Conservation (phyloP, 2,329 filamentous ascomycete species). For the Fusarium pseudonygamai region DNA sequence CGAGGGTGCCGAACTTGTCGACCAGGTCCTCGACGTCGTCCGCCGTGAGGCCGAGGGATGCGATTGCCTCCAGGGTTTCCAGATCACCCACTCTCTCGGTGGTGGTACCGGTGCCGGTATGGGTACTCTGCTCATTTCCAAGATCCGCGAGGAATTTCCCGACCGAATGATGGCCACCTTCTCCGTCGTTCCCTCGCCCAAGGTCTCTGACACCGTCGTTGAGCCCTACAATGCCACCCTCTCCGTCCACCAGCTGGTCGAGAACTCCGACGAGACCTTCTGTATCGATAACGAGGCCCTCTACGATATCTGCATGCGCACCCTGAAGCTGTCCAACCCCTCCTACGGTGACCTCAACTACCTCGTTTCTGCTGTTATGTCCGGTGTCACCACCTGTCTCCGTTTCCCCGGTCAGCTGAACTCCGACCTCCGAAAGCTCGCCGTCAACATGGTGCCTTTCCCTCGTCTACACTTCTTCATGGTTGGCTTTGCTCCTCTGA, state of each 20-base stretch:
- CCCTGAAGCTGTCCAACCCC: slow-evolving; percentile 97
- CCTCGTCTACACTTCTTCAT: slow-evolving; percentile 99
- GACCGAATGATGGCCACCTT: slow-evolving; percentile 99
- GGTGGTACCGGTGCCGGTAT: slow-evolving; percentile 99
- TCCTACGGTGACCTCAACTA: slow-evolving; percentile 99
- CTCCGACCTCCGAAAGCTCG: slow-evolving; percentile 99
- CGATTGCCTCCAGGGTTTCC: slow-evolving; percentile 99
- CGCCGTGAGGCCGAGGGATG: slow-evolving; percentile 98
- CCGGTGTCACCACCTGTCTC: slow-evolving; percentile 96
- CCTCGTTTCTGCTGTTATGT: slow-evolving; percentile 99
- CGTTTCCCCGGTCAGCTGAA: slow-evolving; percentile 99
- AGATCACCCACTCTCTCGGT: slow-evolving; percentile 99
- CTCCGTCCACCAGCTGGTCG: slow-evolving; percentile 97
- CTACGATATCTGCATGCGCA: slow-evolving; percentile 99
- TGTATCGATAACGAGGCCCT: slow-evolving; percentile 99
- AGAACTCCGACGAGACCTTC: slow-evolving; percentile 99
- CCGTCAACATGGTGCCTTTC: slow-evolving; percentile 99
- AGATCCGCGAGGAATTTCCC: slow-evolving; percentile 99
- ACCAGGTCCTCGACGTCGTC: slow-evolving; percentile 97
- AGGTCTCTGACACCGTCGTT: slow-evolving; percentile 99
- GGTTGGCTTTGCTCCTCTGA: slow-evolving; percentile 99
- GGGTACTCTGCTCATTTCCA: slow-evolving; percentile 99
- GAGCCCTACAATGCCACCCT: slow-evolving; percentile 99
- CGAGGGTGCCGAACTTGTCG: slow-evolving; percentile 98
- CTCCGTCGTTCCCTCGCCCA: slow-evolving; percentile 97